phyloP scores from a whole-genome alignment of 2,329 filamentous ascomycete species.

The Colletotrichum liaoningense region DNA sequence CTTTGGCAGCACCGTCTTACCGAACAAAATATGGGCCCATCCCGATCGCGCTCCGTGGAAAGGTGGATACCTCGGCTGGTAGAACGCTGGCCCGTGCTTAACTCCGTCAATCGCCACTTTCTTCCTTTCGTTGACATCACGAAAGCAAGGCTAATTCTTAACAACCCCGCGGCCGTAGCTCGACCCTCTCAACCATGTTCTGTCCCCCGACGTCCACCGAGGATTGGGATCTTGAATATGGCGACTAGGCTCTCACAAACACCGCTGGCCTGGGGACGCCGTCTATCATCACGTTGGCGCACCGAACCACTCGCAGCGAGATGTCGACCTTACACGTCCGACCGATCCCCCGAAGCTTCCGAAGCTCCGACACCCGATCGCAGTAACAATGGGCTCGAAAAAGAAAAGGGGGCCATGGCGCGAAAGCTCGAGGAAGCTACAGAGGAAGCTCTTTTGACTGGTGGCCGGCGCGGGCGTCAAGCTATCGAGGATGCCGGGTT shows the following conservation, averaged over 20 bases:
- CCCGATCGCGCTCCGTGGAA: background rate
- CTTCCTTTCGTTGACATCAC: conserved; percentile 33
- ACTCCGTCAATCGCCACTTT: conserved; percentile 32
- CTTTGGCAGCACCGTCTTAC: background rate
- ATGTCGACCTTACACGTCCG: conserved; percentile 23
- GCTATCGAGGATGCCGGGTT: conserved; percentile 73
- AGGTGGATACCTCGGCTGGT: background rate
- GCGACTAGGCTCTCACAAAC: conserved; percentile 17
- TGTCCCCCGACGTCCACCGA: background rate
- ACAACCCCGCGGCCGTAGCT: background rate
- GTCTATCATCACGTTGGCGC: background rate
- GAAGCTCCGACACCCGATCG: background rate
- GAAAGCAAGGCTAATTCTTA: background rate
- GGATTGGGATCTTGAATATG: conserved; percentile 16
- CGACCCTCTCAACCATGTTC: background rate
- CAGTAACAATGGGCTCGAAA: background rate
- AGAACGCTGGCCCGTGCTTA: conserved; percentile 28
- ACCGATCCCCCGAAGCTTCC: conserved; percentile 19
- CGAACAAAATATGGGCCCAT: background rate
- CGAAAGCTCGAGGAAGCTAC: conserved; percentile 71
- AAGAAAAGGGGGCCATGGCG: conserved; percentile 59
- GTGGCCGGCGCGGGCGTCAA: conserved; percentile 68
- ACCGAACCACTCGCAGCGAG: background rate
- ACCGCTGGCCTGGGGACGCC: conserved; percentile 8
- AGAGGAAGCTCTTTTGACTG: conserved; percentile 69